Evolutionary conservation across 2,329 filamentous ascomycete genomes (phyloP), one percentile per base, ranked within the genome.

Genomic region (Dryadomyces sulphureus): DNA sequence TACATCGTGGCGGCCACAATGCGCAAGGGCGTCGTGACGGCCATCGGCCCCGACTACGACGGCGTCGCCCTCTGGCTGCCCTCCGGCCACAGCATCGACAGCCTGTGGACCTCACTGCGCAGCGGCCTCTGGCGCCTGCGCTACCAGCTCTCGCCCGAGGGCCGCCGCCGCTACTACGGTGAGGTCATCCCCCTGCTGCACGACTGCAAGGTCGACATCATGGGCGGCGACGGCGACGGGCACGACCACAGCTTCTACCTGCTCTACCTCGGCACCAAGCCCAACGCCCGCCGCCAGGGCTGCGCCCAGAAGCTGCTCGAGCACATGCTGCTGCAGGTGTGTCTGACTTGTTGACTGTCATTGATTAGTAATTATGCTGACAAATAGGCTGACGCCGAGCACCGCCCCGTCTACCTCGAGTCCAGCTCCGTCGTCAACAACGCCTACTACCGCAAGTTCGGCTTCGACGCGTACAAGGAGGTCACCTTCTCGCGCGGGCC

Each of bases 61-160:
- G 81, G 77, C 52, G 79, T 92, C 46, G 84, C 83, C 48, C 68
- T 92, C 45, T 92, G 85, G 84, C 77, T 88, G 68, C 81, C 81
- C 16, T 86, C 84, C 1, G 81, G 80, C 45, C 70, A 77, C 58
- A 75, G 82, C 60, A 78, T 82, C 62, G 84, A 90, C 61, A 79
- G 80, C 61, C 78, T 75, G 67, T 71, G 74, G 65, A 86, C 83
- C 45, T 72, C 78, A 50, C 63, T 89, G 53, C 80, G 83, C 52
- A 82, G 75, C 57, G 85, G 85, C 50, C 75, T 87, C 67, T 89
- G 84, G 84, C 72, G 81, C 51, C 72, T 90, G 50, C 75, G 76
- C 62, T 90, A 79, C 65, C 76, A 81, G 59, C 77, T 92, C 50
- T 81, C 81, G 11, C 57, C 69, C 45, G 84, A 89, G 67, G 82